Evolutionary conservation across 306 rosid genomes (phyloP), one percentile per base, ranked within the genome.

Genomic region (Cucumis melo): DNA sequence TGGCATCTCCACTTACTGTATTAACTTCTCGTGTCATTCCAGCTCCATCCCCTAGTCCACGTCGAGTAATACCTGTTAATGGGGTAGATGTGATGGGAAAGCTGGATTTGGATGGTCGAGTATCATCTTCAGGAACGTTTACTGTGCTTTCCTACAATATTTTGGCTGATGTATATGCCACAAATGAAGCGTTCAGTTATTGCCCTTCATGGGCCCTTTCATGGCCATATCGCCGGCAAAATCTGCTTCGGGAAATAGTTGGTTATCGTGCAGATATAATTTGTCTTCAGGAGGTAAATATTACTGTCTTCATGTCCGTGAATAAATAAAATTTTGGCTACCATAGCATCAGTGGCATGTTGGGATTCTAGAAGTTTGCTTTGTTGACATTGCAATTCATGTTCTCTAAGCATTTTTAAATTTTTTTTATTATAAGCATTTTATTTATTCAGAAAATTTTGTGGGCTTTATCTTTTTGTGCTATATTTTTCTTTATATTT

Each of bases 201-300:
- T 95, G 99, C 82, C 99, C 98, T 76, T 84, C 98, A 58, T 95
- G 98, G 98, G 99, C 99, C 54, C 98, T 95, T 76, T 92, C 98
- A 41, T 95, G 99, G 99, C 92, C 98, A 39, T 95, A 95, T 82
- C 99, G 99, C 78, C 86, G 96, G 82, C 99, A 95, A 87, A 95
- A 92, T 89, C 81, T 95, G 80, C 85, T 95, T 27, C 85, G 98
- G 51, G 99, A 95, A 88, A 95, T 95, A 72, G 96, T 95, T 79
- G 97, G 93, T 70, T 95, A 95, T 72, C 91, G 89, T 41, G 92
- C 99, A 10, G 99, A 95, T 84, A 90, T 95, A 79, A 89, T 95
- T 78, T 95, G 99, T 83, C 99, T 95, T 71, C 99, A 95, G 86
- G 99, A 95, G 99, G 99, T 95, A 90, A 23, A 60, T 29, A 74